phyloP scores from a whole-genome alignment of 306 rosid genomes.

The Hippophae rhamnoides region DNA sequence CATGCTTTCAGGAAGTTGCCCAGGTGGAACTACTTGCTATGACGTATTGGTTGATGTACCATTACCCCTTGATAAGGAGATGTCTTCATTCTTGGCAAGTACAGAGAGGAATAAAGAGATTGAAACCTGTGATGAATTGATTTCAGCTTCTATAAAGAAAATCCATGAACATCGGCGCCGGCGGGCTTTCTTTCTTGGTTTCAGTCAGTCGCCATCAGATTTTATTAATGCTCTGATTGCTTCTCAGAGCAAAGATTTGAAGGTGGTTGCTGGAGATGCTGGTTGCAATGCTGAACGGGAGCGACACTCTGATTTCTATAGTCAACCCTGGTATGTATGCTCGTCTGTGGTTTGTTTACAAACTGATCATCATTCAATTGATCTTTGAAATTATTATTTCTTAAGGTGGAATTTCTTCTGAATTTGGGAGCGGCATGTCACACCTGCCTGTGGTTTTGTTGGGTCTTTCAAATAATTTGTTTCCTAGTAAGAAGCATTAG shows the following conservation, averaged over 20 bases:
- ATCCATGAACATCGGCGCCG: conserved; percentile 71
- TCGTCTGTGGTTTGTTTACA: no score
- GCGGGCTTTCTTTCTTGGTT: conserved; percentile 86
- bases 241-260: conserved; percentile 89
- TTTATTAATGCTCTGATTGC: conserved; percentile 70
- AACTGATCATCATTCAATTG: background rate
- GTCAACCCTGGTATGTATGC: conserved; percentile 67
- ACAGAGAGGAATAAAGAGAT: conserved; percentile 65
- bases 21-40: conserved; percentile 66
- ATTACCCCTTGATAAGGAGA: conserved; percentile 52
- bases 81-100: conserved; percentile 64
- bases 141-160: conserved; percentile 55
- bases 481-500: background rate
- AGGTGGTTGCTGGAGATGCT: conserved; percentile 78
- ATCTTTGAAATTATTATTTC: background rate
- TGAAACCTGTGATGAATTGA: conserved; percentile 71
- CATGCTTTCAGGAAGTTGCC: conserved; percentile 80
- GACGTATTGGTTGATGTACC: conserved; percentile 90
- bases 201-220: conserved; percentile 91
- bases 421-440: no score
- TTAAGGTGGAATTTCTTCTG: no score
- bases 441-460: no score
- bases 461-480: no score
- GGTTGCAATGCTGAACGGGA: conserved; percentile 53
- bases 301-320: conserved; percentile 62